Conservation (phyloP, 2,329 filamentous ascomycete species). For the Nannizziopsis barbatae region DNA sequence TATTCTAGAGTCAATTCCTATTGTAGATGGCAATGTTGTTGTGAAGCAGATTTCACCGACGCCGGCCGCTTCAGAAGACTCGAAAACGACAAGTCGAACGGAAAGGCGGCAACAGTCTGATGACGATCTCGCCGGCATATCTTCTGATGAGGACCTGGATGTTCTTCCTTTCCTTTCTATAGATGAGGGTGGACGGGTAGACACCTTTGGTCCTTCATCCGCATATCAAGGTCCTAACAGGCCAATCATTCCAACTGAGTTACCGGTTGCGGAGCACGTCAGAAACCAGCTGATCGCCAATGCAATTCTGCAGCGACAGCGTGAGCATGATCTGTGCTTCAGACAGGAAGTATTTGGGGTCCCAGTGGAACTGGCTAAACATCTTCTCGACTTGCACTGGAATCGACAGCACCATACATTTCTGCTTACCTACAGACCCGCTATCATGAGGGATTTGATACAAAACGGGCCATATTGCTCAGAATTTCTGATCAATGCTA, state of each 20-base stretch:
- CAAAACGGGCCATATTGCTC: conserved; percentile 29
- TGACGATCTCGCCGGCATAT: conserved; percentile 14
- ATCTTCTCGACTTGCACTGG: conserved; percentile 33
- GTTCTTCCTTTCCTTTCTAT: conserved; percentile 16
- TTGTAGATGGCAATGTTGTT: conserved; percentile 13
- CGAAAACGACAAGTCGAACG: neutral
- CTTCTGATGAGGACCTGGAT: conserved; percentile 16
- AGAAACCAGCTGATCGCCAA: conserved; percentile 19
- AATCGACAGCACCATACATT: conserved; percentile 32
- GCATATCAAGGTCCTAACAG: conserved; percentile 14
- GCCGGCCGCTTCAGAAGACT: conserved; percentile 3
- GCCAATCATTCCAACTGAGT: conserved; percentile 11
- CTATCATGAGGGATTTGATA: conserved; percentile 29
- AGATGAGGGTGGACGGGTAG: conserved; percentile 15
- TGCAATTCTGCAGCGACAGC: conserved; percentile 18
- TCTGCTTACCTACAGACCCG: conserved; percentile 31
- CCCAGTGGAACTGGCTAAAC: conserved; percentile 25
- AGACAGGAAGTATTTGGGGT: conserved; percentile 16
- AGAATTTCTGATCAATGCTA: conserved; percentile 32
- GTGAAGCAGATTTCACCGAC: conserved; percentile 6
- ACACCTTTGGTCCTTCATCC: conserved; percentile 15
- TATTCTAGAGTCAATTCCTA: conserved; percentile 14
- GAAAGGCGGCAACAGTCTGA: conserved; percentile 12
- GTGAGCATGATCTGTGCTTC: conserved; percentile 15
- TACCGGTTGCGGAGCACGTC: conserved; percentile 14